Conservation (phyloP, 208 protist species). For the Leishmania aethiopica region DNA sequence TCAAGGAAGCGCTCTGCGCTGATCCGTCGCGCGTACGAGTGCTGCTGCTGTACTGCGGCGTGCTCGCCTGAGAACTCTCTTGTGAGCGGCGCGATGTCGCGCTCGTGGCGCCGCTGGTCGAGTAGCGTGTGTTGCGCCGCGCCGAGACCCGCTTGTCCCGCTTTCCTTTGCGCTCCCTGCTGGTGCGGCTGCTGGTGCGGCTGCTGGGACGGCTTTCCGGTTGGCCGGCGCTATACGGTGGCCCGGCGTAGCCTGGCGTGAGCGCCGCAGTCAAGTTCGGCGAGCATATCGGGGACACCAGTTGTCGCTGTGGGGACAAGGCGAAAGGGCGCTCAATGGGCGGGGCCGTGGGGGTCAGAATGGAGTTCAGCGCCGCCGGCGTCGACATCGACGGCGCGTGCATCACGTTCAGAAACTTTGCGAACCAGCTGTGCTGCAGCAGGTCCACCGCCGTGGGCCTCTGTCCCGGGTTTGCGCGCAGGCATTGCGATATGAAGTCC, state of each 20-base stretch:
- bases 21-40: neutral
- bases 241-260: neutral
- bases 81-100: conserved; percentile 1
- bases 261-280: neutral
- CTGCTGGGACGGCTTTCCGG: conserved; percentile 1
- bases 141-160: conserved; percentile 6
- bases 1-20: neutral
- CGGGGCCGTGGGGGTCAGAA: conserved; percentile 2
- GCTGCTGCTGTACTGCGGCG: neutral
- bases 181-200: conserved; percentile 14
- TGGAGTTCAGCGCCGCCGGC: conserved; percentile 6
- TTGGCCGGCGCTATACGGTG: neutral
- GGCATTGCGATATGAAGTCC: conserved; percentile 65
- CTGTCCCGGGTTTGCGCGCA: conserved; percentile 51
- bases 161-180: conserved; percentile 19
- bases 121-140: conserved; percentile 1
- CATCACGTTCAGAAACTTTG: conserved; percentile 7
- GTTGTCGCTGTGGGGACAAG: neutral
- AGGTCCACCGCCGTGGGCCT: conserved; percentile 63
- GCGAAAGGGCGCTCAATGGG: neutral
- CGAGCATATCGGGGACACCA: neutral
- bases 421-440: conserved; percentile 71
- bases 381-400: conserved; percentile 2
- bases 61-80: conserved; percentile 1
- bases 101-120: neutral